Percentiles rank a stretch among this genome's conserved stretches.
Evolutionary conservation across 345 rosid species (phyloP).

Genomic region (Balakata baccata): DNA sequence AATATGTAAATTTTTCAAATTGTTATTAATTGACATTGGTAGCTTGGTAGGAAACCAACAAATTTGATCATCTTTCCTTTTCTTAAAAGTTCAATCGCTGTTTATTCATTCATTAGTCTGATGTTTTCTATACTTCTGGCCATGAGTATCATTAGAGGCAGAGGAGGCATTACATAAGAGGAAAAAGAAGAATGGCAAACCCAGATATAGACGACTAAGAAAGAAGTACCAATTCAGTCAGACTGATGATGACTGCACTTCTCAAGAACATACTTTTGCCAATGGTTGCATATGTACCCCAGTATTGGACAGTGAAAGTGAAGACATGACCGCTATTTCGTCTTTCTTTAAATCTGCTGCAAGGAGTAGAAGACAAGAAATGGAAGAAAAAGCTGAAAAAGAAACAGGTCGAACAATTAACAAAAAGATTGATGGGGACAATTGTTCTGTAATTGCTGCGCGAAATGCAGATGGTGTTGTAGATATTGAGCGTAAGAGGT

Average conservation of each 20-base stretch:
- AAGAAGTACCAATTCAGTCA: conserved; percentile 44
- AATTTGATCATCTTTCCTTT: neutral
- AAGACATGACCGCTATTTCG: conserved; percentile 27
- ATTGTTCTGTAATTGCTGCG: neutral
- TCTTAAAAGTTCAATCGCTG: neutral
- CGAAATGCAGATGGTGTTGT: neutral
- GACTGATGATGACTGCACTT: conserved; percentile 42
- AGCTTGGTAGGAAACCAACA: neutral
- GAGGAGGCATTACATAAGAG: conserved; percentile 27
- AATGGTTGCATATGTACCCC: conserved; percentile 12
- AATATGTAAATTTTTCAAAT: neutral
- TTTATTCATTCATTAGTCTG: neutral
- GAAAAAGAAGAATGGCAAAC: conserved; percentile 26
- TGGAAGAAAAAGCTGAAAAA: conserved; percentile 12
- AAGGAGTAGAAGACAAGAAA: conserved; percentile 19
- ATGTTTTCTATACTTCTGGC: neutral
- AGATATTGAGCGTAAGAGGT: conserved; percentile 27
- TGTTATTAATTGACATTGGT: neutral
- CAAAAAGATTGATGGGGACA: too few species aligned
- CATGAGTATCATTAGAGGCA: neutral
- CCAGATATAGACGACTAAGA: conserved; percentile 36
- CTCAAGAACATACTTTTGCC: conserved; percentile 15
- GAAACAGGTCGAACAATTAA: conserved; percentile 15
- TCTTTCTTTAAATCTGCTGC: conserved; percentile 23
- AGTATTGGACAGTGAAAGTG: conserved; percentile 31